Conservation (phyloP, 2,329 filamentous ascomycete genomes). For the Penicillium sclerotiorum region DNA sequence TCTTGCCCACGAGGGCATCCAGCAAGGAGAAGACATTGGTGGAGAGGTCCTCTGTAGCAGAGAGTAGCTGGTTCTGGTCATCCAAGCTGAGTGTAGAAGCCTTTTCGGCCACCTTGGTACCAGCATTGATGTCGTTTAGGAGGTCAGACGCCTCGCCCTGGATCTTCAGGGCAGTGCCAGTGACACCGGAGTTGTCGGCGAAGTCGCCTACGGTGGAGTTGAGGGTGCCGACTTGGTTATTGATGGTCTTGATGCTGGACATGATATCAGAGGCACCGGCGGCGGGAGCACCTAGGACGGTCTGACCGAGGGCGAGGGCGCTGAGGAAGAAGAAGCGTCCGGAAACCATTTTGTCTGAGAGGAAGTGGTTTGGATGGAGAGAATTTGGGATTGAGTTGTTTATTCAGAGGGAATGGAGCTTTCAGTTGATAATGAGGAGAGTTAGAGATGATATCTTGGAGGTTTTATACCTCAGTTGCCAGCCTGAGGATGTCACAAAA, state of each 20-base stretch:
- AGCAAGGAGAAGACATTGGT: conserved; percentile 1
- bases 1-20: conserved; percentile 3
- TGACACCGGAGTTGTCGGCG: background rate
- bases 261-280: background rate
- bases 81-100: background rate
- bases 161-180: conserved; percentile 5
- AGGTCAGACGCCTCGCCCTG: conserved; percentile 3
- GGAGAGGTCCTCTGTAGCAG: background rate
- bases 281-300: background rate
- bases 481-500: no score
- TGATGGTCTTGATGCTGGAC: background rate
- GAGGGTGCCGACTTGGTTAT: background rate
- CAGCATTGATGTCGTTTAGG: conserved; percentile 2
- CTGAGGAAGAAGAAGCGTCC: background rate
- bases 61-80: conserved; percentile 4
- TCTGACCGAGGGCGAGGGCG: background rate
- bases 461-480: no score
- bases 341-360: background rate
- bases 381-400: no score
- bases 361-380: background rate
- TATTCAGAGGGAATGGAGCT: no score
- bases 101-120: background rate
- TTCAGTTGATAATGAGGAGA: no score
- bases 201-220: conserved; percentile 1
- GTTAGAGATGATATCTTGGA: no score